Conservation (phyloP, 306 rosid genomes). For the Trifolium repens region DNA sequence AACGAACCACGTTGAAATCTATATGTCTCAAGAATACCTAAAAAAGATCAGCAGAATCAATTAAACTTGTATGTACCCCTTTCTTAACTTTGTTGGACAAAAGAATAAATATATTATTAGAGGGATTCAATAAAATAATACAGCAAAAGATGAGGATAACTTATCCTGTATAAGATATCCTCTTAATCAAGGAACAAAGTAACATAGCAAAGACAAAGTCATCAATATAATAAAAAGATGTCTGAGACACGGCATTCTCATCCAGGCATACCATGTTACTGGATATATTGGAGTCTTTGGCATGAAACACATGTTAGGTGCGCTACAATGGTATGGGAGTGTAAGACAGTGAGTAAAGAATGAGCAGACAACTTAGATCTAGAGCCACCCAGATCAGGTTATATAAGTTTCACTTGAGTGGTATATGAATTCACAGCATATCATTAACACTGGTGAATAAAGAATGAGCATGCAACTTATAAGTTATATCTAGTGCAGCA, state of each 20-base stretch:
- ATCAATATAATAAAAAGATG: conserved; percentile 28
- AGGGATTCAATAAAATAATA: conserved; percentile 17
- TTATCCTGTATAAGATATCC: background rate
- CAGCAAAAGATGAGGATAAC: conserved; percentile 22
- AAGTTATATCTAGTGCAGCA: background rate
- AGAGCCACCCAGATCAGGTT: conserved; percentile 24
- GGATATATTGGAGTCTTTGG: conserved; percentile 12
- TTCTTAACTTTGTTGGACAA: conserved; percentile 13
- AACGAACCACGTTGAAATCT: conserved; percentile 88
- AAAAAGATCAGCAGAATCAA: conserved; percentile 39
- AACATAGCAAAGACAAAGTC: conserved; percentile 17
- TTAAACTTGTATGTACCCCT: conserved; percentile 29
- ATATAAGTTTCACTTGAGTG: too few species aligned
- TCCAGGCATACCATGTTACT: conserved; percentile 24
- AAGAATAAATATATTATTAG: conserved; percentile 9
- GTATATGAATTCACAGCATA: too few species aligned
- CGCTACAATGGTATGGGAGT: conserved; percentile 8
- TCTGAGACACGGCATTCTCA: conserved; percentile 19
- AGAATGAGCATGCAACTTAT: background rate
- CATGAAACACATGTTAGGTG: conserved; percentile 17
- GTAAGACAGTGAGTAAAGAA: background rate
- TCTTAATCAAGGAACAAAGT: conserved; percentile 13
- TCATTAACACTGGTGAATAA: too few species aligned
- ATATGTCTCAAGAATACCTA: conserved; percentile 94
- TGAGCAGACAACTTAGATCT: background rate